phyloP scores from a whole-genome alignment of 257 asterid genomes.

The Solanum virginianum region DNA sequence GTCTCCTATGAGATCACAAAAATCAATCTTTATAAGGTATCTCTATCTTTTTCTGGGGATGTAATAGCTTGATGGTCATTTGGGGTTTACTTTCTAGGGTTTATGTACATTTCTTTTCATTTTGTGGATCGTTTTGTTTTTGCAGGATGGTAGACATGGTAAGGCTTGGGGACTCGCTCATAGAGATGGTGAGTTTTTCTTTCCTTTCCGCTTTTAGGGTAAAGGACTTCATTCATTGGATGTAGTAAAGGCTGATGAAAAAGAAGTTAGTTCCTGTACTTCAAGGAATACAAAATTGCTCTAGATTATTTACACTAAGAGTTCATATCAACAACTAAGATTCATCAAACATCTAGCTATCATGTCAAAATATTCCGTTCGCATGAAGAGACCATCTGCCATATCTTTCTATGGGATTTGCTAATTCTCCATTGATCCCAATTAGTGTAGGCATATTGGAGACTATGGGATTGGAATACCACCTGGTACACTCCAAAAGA shows the following conservation, averaged over 20 bases:
- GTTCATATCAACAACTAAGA: neutral
- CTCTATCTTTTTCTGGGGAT: neutral
- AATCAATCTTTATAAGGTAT: conserved; percentile 86
- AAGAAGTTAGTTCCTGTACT: no score
- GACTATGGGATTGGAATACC: neutral
- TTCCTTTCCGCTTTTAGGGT: neutral
- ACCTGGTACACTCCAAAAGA: neutral
- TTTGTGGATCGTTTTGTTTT: conserved; percentile 1
- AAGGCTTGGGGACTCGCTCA: conserved; percentile 97
- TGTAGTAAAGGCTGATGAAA: neutral
- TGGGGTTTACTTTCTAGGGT: neutral
- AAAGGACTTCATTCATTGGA: neutral
- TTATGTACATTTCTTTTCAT: neutral
- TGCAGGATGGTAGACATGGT: conserved; percentile 92
- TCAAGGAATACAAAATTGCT: neutral
- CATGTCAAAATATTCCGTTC: neutral
- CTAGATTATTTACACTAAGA: neutral
- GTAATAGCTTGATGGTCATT: neutral
- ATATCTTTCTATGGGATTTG: neutral
- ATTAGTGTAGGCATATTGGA: neutral
- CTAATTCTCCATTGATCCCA: neutral
- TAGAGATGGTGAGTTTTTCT: conserved; percentile 44
- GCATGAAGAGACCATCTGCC: neutral
- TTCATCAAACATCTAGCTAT: neutral
- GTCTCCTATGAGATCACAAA: conserved; percentile 84